Base-by-base conservation (phyloP, 2,329 filamentous ascomycete species). In the Cryoendolithus antarcticus region DNA sequence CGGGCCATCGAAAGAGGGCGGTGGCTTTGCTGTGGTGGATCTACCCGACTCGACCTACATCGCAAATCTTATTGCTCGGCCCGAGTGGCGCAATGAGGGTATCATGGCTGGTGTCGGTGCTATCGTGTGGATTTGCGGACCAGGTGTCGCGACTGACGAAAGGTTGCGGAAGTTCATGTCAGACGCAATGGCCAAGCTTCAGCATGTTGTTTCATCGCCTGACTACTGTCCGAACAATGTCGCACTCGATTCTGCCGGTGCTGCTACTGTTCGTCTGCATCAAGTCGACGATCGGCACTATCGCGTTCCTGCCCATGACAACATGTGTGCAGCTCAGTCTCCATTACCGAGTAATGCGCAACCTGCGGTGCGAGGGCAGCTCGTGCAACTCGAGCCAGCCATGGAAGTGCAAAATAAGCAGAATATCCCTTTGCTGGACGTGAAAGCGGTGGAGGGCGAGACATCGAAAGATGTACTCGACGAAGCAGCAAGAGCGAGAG, bases 71-170 rank as follows among this genome's bases (percentile, higher is more conserved):
- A 51, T 93, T 32, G 64, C 67, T 29, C 74, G 85, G 27, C 70
- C 77, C 3, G 89, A 95, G 58, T 88, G 83, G 77, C 64, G 69
- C 11, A 72, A 74, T 30, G 51, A 66, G 8, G 64, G 74, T 24
- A 64, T 93, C 28, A 84, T 85, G 69, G 66, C 66, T 5, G 74
- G 79, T 35, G 60, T 95, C 34, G 65, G 71, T 34, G 71, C 71
- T 31, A 73, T 93, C 35, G 74, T 91, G 49, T 98, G 91, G 89
- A 77, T 85, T 15, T 70, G 95, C 19, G 85, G 84, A 0, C 68
- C 71, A 4, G 77, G 72, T 2, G 69, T 96, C 9, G 65, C 71
- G 5, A 64, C 70, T 3, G 72, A 91, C 56, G 53, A 70, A 8
- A 68, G 67, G 13, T 60, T 98, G 11, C 70, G 71, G 40, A 62